Percentiles rank a stretch among this genome's conserved stretches.
Evolutionary conservation across 371 early-diverging fungal genomes (phyloP).

Genomic region (Thermomucor indicae-seudaticae): DNA sequence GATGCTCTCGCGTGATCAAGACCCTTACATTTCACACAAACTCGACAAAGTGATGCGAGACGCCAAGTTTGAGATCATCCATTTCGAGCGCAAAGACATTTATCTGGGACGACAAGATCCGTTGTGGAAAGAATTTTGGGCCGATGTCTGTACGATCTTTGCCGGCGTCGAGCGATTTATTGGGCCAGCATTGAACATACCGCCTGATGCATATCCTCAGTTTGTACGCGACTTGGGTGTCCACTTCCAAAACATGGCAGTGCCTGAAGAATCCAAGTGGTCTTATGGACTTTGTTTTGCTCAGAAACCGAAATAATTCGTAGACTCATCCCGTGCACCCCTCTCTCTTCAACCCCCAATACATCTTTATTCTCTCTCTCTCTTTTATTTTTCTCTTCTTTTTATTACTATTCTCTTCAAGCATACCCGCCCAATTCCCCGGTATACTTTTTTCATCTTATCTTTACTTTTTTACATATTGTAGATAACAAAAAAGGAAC

Average conservation of each 20-base stretch:
- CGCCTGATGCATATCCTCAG: slow-evolving; percentile 11
- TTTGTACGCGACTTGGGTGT: slow-evolving; percentile 9
- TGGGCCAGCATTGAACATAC: slow-evolving; percentile 4
- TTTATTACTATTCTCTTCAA: too few relatives aligned
- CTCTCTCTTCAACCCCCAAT: neutral
- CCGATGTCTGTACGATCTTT: neutral
- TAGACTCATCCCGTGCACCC: too few relatives aligned
- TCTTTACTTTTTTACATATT: too few relatives aligned
- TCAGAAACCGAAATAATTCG: slow-evolving; percentile 4
- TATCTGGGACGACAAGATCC: neutral
- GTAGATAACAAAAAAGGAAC: neutral
- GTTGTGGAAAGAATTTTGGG: slow-evolving; percentile 1
- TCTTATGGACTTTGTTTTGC: slow-evolving; percentile 8
- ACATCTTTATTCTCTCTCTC: neutral
- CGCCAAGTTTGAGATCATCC: slow-evolving; percentile 23
- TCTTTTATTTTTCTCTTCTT: too few relatives aligned
- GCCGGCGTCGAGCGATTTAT: neutral
- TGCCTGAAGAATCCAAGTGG: slow-evolving; percentile 9
- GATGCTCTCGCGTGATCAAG: slow-evolving; percentile 5
- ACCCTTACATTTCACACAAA: slow-evolving; percentile 23
- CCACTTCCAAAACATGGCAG: slow-evolving; percentile 5
- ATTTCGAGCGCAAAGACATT: slow-evolving; percentile 21
- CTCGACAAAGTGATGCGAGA: slow-evolving; percentile 22
- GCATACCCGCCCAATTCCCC: too few relatives aligned
- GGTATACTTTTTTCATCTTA: too few relatives aligned